A percentile compares a stretch with the other conserved stretches of the same genome.
Conservation (phyloP, 2,329 filamentous ascomycete genomes). For the Alternaria arborescens region DNA sequence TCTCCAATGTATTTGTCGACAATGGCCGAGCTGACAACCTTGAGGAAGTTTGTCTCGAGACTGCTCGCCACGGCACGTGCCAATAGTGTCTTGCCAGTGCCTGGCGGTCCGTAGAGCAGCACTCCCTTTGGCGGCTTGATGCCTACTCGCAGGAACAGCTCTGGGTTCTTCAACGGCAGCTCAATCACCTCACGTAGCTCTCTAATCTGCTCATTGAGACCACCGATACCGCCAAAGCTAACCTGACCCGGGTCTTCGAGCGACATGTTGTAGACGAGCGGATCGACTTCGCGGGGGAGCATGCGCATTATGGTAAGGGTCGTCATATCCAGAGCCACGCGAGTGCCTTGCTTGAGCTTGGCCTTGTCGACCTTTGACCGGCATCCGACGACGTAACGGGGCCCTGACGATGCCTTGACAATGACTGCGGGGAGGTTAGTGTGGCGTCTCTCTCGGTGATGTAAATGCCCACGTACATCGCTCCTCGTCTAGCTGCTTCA, state of each 20-base stretch:
- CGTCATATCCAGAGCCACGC: conserved; percentile 98
- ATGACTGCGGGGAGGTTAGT: conserved; percentile 71
- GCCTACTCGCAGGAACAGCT: conserved; percentile 93
- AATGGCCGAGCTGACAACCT: conserved; percentile 98
- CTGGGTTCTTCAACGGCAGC: conserved; percentile 96
- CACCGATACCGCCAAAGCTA: conserved; percentile 97
- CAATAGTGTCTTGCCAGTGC: conserved; percentile 94
- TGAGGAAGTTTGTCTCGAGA: conserved; percentile 97
- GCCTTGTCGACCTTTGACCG: conserved; percentile 97
- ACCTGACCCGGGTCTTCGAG: conserved; percentile 97
- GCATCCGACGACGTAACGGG: conserved; percentile 97
- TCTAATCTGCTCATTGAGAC: conserved; percentile 96
- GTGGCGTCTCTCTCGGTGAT: background rate
- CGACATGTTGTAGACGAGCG: conserved; percentile 99
- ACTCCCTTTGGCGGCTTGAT: conserved; percentile 99
- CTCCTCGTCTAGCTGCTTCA: conserved; percentile 99
- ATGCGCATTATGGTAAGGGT: conserved; percentile 99
- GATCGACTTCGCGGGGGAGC: conserved; percentile 97
- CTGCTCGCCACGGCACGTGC: conserved; percentile 95
- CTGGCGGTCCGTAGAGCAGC: conserved; percentile 91
- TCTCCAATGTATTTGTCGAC: conserved; percentile 99
- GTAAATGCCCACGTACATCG: conserved; percentile 73
- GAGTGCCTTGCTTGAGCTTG: conserved; percentile 97
- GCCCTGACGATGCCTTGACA: conserved; percentile 96
- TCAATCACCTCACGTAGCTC: conserved; percentile 98